phyloP scores from a whole-genome alignment of 2,329 filamentous ascomycete genomes.

The Diaporthe sp. region DNA sequence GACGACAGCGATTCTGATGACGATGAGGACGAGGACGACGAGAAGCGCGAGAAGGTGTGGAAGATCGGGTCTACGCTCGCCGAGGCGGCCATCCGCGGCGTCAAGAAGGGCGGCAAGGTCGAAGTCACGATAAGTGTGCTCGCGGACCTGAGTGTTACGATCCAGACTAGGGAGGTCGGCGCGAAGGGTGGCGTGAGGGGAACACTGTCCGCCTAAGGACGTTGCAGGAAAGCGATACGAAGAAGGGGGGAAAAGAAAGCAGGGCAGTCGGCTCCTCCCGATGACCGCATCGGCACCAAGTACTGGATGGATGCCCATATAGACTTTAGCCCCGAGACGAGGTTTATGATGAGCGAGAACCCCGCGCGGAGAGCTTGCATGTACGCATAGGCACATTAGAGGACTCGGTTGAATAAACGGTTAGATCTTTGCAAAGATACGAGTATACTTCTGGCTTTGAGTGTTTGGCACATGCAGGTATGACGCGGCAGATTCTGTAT shows the following conservation, averaged over 20 bases:
- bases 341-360: conserved; percentile 1
- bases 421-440: neutral
- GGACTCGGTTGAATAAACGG: conserved; percentile 21
- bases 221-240: conserved; percentile 40
- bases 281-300: neutral
- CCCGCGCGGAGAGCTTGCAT: conserved; percentile 11
- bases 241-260: neutral
- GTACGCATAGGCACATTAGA: conserved; percentile 39
- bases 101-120: conserved; percentile 91
- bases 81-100: conserved; percentile 84
- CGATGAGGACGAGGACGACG: conserved; percentile 82
- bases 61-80: conserved; percentile 87
- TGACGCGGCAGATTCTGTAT: neutral
- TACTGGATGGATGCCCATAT: neutral
- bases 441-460: neutral
- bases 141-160: conserved; percentile 82
- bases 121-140: conserved; percentile 93
- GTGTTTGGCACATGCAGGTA: neutral
- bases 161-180: conserved; percentile 88
- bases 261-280: neutral
- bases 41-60: conserved; percentile 91
- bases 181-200: conserved; percentile 87
- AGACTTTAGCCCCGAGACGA: conserved; percentile 9
- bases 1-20: conserved; percentile 76
- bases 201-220: conserved; percentile 46